phyloP scores from a whole-genome alignment of 2,329 filamentous ascomycete species.

The Orbilia ellipsospora region DNA sequence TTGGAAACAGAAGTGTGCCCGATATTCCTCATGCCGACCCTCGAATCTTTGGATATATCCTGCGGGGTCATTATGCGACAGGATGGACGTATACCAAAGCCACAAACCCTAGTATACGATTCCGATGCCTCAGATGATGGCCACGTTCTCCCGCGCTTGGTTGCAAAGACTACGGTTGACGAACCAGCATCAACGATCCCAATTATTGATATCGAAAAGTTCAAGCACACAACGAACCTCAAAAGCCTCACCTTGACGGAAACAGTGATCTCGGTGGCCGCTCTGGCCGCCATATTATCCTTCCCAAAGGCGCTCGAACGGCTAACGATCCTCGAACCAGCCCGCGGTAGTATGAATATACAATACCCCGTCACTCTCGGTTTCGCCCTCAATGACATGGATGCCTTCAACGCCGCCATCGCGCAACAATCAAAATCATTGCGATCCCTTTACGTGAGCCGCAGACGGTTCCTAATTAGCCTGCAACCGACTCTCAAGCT shows the following conservation, averaged over 20 bases:
- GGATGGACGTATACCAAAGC: background rate
- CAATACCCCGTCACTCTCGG: background rate
- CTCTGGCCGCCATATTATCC: background rate
- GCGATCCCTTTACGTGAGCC: background rate
- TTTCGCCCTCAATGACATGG: background rate
- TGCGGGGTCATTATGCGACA: background rate
- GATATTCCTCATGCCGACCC: conserved; percentile 11
- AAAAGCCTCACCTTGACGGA: conserved; percentile 11
- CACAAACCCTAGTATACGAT: background rate
- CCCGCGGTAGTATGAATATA: background rate
- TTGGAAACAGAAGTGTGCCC: background rate
- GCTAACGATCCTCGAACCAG: background rate
- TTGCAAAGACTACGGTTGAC: background rate
- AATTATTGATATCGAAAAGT: background rate
- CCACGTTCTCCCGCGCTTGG: no score
- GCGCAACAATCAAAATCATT: background rate
- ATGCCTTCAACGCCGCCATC: conserved; percentile 1
- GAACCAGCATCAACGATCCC: background rate
- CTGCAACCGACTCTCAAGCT: background rate
- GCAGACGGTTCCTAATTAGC: background rate
- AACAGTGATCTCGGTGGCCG: background rate
- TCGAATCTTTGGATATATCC: conserved; percentile 8
- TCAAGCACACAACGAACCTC: conserved; percentile 3
- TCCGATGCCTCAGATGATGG: no score
- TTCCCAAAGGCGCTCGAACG: conserved; percentile 15